Percentiles rank a stretch among this genome's conserved stretches.
phyloP scores from a whole-genome alignment of 495 filamentous ascomycete species.

The Alectoria sarmentosa region DNA sequence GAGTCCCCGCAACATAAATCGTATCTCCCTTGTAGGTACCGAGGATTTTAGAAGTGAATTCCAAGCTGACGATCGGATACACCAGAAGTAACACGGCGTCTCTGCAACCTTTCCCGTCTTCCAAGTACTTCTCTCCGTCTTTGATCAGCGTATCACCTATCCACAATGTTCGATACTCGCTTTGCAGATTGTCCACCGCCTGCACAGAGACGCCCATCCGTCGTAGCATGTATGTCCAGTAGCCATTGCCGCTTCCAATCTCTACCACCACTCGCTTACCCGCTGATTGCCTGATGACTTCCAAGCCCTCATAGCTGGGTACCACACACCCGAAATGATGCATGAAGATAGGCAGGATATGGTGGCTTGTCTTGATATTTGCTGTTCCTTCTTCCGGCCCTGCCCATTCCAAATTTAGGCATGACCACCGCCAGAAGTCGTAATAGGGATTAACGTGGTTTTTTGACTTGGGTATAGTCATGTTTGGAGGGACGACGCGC shows the following conservation, averaged over 20 bases:
- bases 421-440: conserved; percentile 47
- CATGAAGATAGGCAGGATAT: conserved; percentile 55
- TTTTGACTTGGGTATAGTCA: conserved; percentile 36
- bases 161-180: conserved; percentile 51
- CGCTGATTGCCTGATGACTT: conserved; percentile 41
- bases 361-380: conserved; percentile 40
- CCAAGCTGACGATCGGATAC: conserved; percentile 51
- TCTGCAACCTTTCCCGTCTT: conserved; percentile 30
- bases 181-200: conserved; percentile 48
- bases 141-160: conserved; percentile 46
- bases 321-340: conserved; percentile 61
- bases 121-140: conserved; percentile 43
- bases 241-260: conserved; percentile 53
- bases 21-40: conserved; percentile 49
- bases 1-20: conserved; percentile 55
- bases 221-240: conserved; percentile 56
- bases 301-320: conserved; percentile 48
- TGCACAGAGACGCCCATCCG: conserved; percentile 33
- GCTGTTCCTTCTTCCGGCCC: conserved; percentile 40
- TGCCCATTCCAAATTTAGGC: conserved; percentile 43
- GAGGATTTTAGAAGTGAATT: conserved; percentile 48
- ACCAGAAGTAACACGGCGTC: conserved; percentile 50
- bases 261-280: conserved; percentile 40
- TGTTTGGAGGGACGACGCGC: conserved; percentile 30
- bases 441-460: conserved; percentile 49